phyloP scores from a whole-genome alignment of 768 basidiomycete species.

The Boletus reticuloceps region DNA sequence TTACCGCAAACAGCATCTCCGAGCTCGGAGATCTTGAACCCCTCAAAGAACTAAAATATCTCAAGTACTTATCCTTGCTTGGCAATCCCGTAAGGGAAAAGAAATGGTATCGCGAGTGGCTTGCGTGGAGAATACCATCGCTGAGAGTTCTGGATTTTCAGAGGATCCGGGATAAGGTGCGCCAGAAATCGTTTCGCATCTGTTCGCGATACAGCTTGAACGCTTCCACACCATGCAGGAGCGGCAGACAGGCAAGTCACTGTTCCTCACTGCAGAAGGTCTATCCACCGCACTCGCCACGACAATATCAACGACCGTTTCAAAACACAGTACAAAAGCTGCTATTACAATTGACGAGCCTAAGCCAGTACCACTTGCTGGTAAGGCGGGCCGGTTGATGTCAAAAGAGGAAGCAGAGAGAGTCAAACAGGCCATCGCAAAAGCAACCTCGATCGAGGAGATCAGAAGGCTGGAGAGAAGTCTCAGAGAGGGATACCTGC shows the following conservation, averaged over 20 bases:
- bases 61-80: slow-evolving; percentile 73
- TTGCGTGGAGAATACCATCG: slow-evolving; percentile 82
- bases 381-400: slow-evolving; percentile 83
- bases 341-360: slow-evolving; percentile 76
- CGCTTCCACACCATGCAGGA: slow-evolving; percentile 52
- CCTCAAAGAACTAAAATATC: slow-evolving; percentile 67
- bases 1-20: slow-evolving; percentile 77
- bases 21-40: slow-evolving; percentile 87
- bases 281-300: slow-evolving; percentile 79
- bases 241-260: slow-evolving; percentile 64
- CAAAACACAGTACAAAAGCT: slow-evolving; percentile 60
- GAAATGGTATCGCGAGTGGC: slow-evolving; percentile 97
- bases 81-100: slow-evolving; percentile 87
- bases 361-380: slow-evolving; percentile 49
- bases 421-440: slow-evolving; percentile 83
- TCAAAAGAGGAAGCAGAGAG: slow-evolving; percentile 89
- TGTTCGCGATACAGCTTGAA: slow-evolving; percentile 26
- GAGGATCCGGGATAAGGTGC: slow-evolving; percentile 91
- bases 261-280: slow-evolving; percentile 81
- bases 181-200: slow-evolving; percentile 37
- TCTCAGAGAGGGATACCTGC: slow-evolving; percentile 81
- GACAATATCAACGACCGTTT: slow-evolving; percentile 70
- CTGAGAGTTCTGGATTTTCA: slow-evolving; percentile 94
- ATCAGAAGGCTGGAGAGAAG: slow-evolving; percentile 80
- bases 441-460: slow-evolving; percentile 89